Base-by-base conservation (phyloP, 2,329 filamentous ascomycete species). In the Hysterium pulicare region DNA sequence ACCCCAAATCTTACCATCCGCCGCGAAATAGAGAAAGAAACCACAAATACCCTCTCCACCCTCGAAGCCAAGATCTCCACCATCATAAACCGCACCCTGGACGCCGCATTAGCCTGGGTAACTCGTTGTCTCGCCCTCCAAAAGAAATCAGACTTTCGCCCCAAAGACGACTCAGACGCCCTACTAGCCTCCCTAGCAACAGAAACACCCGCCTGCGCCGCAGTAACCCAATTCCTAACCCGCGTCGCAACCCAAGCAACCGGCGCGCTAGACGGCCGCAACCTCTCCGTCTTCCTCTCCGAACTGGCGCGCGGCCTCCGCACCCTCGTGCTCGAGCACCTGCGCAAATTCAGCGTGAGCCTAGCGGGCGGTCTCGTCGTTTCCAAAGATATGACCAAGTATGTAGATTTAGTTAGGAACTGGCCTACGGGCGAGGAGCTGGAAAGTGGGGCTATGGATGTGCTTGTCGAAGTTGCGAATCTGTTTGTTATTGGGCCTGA, bases 281-380 rank as follows among this genome's bases (percentile, higher is more conserved):
- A 97, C 55, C 78, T 95, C 1, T 83, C 87, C 41, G 78, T 84
- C 37, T 87, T 97, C 62, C 82, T 86, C 41, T 84, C 84, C 46
- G 91, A 97, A 69, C 79, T 97, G 17, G 90, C 88, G 1, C 72
- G 90, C 11, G 84, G 85, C 8, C 76, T 95, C 26, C 83, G 90
- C 52, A 72, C 78, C 38, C 78, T 94, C 8, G 78, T 98, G 4
- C 83, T 98, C 49, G 87, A 93, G 48, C 93, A 98, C 69, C 88
- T 97, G 70, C 93, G 95, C 60, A 90, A 88, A 59, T 98, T 95
- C 71, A 82, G 85, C 47, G 89, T 98, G 52, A 95, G 90, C 54
- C 88, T 90, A 31, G 90, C 91, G 0, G 93, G 93, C 47, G 93
- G 90, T 2, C 79, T 98, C 35, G 93, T 96, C 80, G 88, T 97